Base-by-base conservation (phyloP, 768 basidiomycete species). In the Pulveroboletus sp. region DNA sequence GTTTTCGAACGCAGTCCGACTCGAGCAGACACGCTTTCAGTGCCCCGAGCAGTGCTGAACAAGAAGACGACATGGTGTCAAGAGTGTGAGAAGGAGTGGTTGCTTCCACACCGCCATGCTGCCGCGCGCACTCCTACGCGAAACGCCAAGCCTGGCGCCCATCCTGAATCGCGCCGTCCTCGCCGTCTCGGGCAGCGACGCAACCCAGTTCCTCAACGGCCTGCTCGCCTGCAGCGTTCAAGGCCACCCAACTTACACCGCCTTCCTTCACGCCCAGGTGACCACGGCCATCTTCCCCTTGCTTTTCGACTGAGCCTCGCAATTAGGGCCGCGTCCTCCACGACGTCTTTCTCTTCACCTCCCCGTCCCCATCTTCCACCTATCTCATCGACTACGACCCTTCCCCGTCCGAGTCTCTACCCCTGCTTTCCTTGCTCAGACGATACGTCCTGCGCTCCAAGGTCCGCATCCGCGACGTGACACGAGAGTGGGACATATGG, bases 371-470 rank as follows among this genome's bases (percentile, higher is more conserved):
- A 11, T 67, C 74, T 18, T 69, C 66, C 14, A 79, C 78, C 15
- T 90, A 85, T 63, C 68, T 91, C 40, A 66, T 90, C 51, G 89
- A 91, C 63, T 82, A 85, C 60, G 83, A 93, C 64, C 68, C 79
- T 10, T 72, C 81, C 41, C 65, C 77, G 1, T 77, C 84, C 27
- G 79, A 83, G 56, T 77, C 79, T 7, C 76, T 78, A 1, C 67
- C 85, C 0, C 73, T 96, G 27, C 66, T 84, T 12, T 62, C 82
- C n/a, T 71, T 87, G 50, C 75, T 98, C 54, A 93, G 90, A 61
- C 83, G 85, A 11, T 89, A 87, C 67, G 77, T 94, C 36, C 78
- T 99, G 1, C 85, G 95, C 6, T 86, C 93, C 12, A 94, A 91
- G 63, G 91, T 97, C 33, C 86, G 85, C 62, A 72, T 97, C 21